Evolutionary conservation across 805 yeast species (phyloP), one percentile per base, ranked within the genome.

Genomic region (Saturnispora zaruensis): DNA sequence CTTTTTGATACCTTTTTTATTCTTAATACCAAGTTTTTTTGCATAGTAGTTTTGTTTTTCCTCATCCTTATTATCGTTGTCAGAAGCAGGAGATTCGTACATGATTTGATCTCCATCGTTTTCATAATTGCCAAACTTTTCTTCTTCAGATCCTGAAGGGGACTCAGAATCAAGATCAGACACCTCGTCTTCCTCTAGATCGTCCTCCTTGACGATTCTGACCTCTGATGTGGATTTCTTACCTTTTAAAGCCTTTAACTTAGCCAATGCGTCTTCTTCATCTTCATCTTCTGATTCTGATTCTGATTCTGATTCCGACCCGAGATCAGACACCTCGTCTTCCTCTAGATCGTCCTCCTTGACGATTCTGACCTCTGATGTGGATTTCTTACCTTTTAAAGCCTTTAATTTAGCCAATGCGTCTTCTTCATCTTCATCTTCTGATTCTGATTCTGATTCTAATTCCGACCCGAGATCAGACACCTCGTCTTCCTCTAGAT

Each of bases 31-130:
- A 14, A 90, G 70, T 59, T 85, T 82, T 54, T 84, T 84, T 2
- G 96, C 91, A 63, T 88, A 91, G 61, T 83, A 88, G 41, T 75
- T 77, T 67, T 87, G 81, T 48, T 90, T 96, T 51, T 79, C 81
- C 51, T 87, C 91, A 59, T 86, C 95, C 54, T 51, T 46, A 3
- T 4, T 40, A 45, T 42, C 13, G 51, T 50, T 18, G 6, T 6
- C n/a, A 9, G 21, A 16, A 6, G 25, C 45, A 24, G 37, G 41
- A 26, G 50, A 48, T 46, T 43, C 38, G 36, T 49, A 57, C 20
- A n/a, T 23, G 5, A 18, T 20, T 4, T 32, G 14, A 16, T 49
- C 49, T 41, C 53, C 63, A 21, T 55, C 43, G 2, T 48, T 33
- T 36, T 49, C 47, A n/a, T 51, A 50, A 9, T 44, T 43, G 5